Evolutionary conservation across 2,329 filamentous ascomycete genomes (phyloP).

Genomic region (Claviceps citrina): DNA sequence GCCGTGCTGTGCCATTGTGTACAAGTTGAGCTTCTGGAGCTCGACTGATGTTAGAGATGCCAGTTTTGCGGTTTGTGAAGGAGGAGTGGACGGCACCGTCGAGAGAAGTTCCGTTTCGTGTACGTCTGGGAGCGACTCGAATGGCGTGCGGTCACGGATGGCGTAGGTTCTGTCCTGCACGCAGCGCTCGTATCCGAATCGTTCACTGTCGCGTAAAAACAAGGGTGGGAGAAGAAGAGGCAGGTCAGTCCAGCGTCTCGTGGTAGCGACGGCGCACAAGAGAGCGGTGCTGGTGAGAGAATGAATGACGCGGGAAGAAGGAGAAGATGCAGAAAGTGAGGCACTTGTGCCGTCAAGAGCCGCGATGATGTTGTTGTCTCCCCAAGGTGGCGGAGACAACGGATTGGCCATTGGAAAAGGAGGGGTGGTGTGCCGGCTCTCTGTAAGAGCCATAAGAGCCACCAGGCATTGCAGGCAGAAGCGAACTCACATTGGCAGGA

Average conservation of each 20-base stretch:
- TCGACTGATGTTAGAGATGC: slow-evolving; percentile 5
- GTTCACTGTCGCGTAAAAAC: background rate
- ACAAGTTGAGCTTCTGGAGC: slow-evolving; percentile 8
- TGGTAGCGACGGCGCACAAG: background rate
- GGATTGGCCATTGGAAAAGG: background rate
- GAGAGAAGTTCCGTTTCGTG: slow-evolving; percentile 1
- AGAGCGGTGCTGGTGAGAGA: background rate
- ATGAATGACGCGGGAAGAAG: background rate
- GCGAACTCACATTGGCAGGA: background rate
- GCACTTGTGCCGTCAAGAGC: background rate
- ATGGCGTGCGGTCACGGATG: background rate
- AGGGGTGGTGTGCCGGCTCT: background rate
- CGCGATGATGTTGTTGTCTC: background rate
- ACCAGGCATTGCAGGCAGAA: background rate
- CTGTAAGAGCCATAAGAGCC: no score
- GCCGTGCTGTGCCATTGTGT: slow-evolving; percentile 38
- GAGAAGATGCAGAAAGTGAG: background rate
- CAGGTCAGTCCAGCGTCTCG: background rate
- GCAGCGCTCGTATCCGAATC: background rate
- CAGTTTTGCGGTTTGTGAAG: slow-evolving; percentile 5
- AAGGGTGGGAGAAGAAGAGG: background rate
- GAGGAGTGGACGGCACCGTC: slow-evolving; percentile 5
- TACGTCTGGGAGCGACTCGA: slow-evolving; percentile 2
- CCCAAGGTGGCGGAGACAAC: background rate
- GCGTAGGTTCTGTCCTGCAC: background rate